A percentile compares a stretch with the other conserved stretches of the same genome.
Evolutionary conservation across 306 rosid species (phyloP).

Genomic region (Acacia confusa): DNA sequence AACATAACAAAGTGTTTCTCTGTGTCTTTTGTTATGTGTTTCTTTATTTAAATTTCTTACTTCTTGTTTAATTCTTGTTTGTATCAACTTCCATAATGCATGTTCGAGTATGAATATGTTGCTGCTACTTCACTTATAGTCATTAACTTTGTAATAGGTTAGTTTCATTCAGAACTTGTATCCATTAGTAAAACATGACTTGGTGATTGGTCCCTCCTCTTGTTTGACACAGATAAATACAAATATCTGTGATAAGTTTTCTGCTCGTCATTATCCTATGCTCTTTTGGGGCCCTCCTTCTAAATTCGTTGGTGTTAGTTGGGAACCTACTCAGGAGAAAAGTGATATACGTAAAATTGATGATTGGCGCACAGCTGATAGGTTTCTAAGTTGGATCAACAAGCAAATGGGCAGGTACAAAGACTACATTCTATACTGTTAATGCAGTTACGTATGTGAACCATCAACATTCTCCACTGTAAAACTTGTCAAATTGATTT

Average conservation of each 20-base stretch:
- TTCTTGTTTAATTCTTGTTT: neutral
- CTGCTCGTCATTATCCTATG: constrained; percentile 91
- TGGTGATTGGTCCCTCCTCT: constrained; percentile 48
- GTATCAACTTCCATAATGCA: neutral
- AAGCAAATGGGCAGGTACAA: constrained; percentile 82
- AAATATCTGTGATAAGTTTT: constrained; percentile 90
- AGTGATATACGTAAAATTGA: constrained; percentile 61
- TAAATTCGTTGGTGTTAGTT: constrained; percentile 72
- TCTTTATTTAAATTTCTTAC: neutral
- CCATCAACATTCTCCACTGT: neutral
- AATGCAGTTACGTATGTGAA: constrained; percentile 9
- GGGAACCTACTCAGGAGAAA: constrained; percentile 77
- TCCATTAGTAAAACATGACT: constrained; percentile 21
- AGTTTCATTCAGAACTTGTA: neutral
- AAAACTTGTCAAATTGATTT: neutral
- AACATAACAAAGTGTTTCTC: neutral
- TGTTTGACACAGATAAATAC: constrained; percentile 91
- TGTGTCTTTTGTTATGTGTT: neutral
- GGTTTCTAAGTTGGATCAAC: constrained; percentile 85
- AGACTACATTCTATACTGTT: constrained; percentile 32
- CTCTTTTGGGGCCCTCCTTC: constrained; percentile 92
- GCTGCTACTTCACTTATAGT: neutral
- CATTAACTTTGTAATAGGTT: neutral
- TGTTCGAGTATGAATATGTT: neutral
- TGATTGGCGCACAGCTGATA: constrained; percentile 76